Percentiles rank a stretch among this genome's conserved stretches.
Evolutionary conservation across 495 filamentous ascomycete species (phyloP).

Genomic region (Hyphodiscus hymeniophilus): DNA sequence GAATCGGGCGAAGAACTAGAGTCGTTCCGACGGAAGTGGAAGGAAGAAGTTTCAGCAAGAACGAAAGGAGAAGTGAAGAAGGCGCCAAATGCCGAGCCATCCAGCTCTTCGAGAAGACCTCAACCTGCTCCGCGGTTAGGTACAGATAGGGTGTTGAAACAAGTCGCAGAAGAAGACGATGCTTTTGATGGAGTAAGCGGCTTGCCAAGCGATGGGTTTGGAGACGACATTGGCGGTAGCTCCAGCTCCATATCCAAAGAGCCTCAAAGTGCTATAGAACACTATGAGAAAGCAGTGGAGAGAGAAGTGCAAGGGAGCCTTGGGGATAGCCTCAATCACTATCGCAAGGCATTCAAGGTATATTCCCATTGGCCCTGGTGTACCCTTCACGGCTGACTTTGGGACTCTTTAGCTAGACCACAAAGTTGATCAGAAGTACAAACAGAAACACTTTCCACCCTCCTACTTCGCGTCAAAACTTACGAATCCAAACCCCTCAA

Average conservation of each 20-base stretch:
- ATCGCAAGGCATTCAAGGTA: conserved; percentile 84
- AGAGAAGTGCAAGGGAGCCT: conserved; percentile 75
- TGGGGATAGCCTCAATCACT: conserved; percentile 82
- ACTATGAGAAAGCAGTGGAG: conserved; percentile 89
- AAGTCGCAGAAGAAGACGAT: conserved; percentile 25
- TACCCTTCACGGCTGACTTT: conserved; percentile 16
- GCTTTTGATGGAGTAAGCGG: conserved; percentile 18
- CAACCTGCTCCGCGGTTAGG: conserved; percentile 11
- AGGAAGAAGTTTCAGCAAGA: conserved; percentile 64
- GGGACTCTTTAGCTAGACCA: conserved; percentile 61
- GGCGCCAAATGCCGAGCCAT: background rate
- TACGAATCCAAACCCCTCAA: conserved; percentile 43
- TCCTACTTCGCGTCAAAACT: conserved; percentile 39
- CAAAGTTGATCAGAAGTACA: conserved; percentile 75
- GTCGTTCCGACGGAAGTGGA: conserved; percentile 74
- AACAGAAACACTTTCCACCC: conserved; percentile 78
- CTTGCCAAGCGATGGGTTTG: conserved; percentile 1
- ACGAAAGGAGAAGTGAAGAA: conserved; percentile 5
- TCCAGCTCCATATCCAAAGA: conserved; percentile 31
- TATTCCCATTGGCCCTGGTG: conserved; percentile 6
- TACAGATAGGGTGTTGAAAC: background rate
- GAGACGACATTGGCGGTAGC: conserved; percentile 4
- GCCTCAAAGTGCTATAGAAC: conserved; percentile 75
- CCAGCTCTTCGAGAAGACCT: conserved; percentile 12
- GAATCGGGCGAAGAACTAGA: conserved; percentile 53